Percentiles rank a stretch among this genome's conserved stretches.
Conservation (phyloP, 805 yeast species). For the Saccharomycopsis malanga region DNA sequence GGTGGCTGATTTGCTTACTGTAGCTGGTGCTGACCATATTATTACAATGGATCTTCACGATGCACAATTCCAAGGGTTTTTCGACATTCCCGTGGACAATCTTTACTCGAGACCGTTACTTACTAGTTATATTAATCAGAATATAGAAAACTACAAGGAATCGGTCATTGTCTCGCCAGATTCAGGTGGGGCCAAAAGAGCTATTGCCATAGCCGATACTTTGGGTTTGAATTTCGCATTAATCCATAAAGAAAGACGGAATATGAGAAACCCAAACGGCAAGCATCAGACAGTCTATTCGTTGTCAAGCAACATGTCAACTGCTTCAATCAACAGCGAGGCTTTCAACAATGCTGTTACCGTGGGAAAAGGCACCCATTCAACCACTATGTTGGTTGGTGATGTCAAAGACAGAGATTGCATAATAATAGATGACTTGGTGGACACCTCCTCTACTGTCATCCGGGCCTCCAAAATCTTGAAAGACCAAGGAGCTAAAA, state of each 20-base stretch:
- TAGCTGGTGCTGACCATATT: slow-evolving; percentile 94
- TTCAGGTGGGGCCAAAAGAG: slow-evolving; percentile 98
- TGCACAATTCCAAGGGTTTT: slow-evolving; percentile 96
- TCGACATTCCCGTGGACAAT: slow-evolving; percentile 94
- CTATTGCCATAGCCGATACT: slow-evolving; percentile 88
- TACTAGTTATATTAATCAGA: slow-evolving; percentile 73
- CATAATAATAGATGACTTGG: slow-evolving; percentile 87
- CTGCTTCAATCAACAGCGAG: background rate
- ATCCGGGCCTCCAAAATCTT: slow-evolving; percentile 86
- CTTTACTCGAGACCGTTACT: slow-evolving; percentile 81
- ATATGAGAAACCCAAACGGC: slow-evolving; percentile 26
- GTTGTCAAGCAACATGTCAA: background rate
- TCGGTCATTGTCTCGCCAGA: slow-evolving; percentile 96
- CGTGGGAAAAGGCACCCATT: slow-evolving; percentile 18
- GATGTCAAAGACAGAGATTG: slow-evolving; percentile 83
- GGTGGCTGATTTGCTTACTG: slow-evolving; percentile 76
- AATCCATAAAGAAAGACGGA: slow-evolving; percentile 88
- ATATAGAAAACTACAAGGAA: slow-evolving; percentile 71
- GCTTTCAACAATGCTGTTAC: background rate
- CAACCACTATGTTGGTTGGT: slow-evolving; percentile 94
- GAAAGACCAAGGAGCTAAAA: slow-evolving; percentile 87
- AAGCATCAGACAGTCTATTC: background rate
- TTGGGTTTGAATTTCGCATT: slow-evolving; percentile 85
- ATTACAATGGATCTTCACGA: slow-evolving; percentile 98
- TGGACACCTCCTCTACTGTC: slow-evolving; percentile 89